Evolutionary conservation across 345 rosid genomes (phyloP), one percentile per base, ranked within the genome.

Genomic region (Anacardium occidentale): DNA sequence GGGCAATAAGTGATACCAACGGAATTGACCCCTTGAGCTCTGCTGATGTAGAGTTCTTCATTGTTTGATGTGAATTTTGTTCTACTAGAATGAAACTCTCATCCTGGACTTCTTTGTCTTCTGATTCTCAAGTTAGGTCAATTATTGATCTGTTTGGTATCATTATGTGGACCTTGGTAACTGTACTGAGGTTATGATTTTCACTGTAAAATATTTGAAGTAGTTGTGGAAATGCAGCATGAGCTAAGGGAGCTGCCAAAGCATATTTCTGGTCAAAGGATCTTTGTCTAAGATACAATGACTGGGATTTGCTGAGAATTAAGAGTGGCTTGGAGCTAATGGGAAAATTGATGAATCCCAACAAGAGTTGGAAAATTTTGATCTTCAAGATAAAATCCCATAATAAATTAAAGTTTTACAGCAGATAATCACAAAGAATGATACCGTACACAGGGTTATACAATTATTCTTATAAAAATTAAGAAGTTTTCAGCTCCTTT

Each of bases 181-280:
- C 32, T 13, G 14, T 71, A 61, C n/a, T 48, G 11, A 62, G 26
- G 52, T 67, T 48, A 32, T 82, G 59, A 60, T 78, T 25, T 62
- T 78, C 15, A 73, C 63, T 77, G 77, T 82, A 95, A 98, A 81
- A 74, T 95, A 78, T 86, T 96, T 40, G 99, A 95, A 80, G 99
- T 92, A 87, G 97, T 91, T 3, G 90, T 85, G 72, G 99, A 95
- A 75, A 85, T 86, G 91, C 85, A 95, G 84, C 98, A 92, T n/a
- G 99, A 94, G 78, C 76, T 92, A 76, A 85, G 77, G 74, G 98
- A 94, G 78, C 75, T 94, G 80, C 85, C 73, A 71, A 95, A 90
- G 83, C 96, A 88, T 81, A 89, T 95, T 54, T 95, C 98, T 67
- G 85, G 92, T 5, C 98, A 94, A 77, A 84, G 96, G 74, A 86